Evolutionary conservation across 306 rosid species (phyloP), one percentile per base, ranked within the genome.

Genomic region (Vachellia pachyceras): DNA sequence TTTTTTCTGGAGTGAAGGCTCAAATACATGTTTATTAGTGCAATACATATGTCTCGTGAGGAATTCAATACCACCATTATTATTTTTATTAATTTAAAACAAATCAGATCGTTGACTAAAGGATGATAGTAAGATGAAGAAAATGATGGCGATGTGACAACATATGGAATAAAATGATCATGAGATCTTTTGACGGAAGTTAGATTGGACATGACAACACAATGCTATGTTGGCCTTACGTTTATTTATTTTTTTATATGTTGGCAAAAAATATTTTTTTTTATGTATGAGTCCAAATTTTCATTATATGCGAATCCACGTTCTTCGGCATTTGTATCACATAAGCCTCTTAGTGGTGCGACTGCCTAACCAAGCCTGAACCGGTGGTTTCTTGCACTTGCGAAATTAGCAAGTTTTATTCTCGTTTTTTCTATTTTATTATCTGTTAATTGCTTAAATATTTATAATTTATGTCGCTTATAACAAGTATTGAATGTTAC

Each of bases 131-230:
- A 44, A 55, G 29, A 13, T 15, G 75, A 58, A 79, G 69, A 44
- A 69, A 77, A 55, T 71, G 7, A 7, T 57, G 77, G 39, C 74
- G 85, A 71, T 22, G 44, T 54, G 83, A 83, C 68, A 80, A 29
- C 80, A 69, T 71, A 55, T n/a, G n/a, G 40, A 58, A 10, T 58
- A 36, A 52, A 39, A 18, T 68, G 69, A 86, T 83, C 45, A 66
- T 82, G 66, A 79, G 76, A 64, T 75, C 70, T 76, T 83, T 83
- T 83, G 89, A 77, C 72, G 1, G 13, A 61, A 44, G 45, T 35
- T 77, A 57, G 85, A 86, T 73, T 41, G 42, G 82, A 84, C 90
- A 63, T 36, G 80, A 81, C 90, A 69, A 41, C 82, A 84, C 79
- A 77, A 63, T 36, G 66, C 22, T 60, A 64, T 70, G 70, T 63